phyloP scores from a whole-genome alignment of 768 basidiomycete species.

The Strobilomyces echinocephalus region DNA sequence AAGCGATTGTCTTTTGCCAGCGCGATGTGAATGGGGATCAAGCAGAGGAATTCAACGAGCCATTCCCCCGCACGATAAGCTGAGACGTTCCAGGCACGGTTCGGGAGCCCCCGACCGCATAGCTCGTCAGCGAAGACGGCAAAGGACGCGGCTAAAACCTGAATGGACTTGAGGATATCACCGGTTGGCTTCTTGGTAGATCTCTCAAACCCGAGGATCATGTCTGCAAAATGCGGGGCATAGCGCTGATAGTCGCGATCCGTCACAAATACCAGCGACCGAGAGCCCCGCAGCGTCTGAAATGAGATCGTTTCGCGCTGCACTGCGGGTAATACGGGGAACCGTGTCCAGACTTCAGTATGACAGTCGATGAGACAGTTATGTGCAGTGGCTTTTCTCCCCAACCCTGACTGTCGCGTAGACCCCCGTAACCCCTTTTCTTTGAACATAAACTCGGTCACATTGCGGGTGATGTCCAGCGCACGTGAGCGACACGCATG shows the following conservation, averaged over 20 bases:
- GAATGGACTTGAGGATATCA: conserved; percentile 37
- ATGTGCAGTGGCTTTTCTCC: conserved; percentile 28
- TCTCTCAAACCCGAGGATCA: conserved; percentile 45
- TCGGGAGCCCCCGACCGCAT: not conserved
- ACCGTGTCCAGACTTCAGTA: conserved; percentile 55
- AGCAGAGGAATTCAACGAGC: conserved; percentile 55
- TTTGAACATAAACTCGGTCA: conserved; percentile 53
- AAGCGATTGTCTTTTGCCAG: conserved; percentile 57
- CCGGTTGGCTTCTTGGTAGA: conserved; percentile 50
- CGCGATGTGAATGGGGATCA: conserved; percentile 63
- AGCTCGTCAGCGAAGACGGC: conserved; percentile 22
- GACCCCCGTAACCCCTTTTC: conserved; percentile 32
- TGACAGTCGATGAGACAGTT: conserved; percentile 54
- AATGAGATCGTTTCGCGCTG: conserved; percentile 40
- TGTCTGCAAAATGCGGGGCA: conserved; percentile 39
- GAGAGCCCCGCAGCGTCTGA: conserved; percentile 29
- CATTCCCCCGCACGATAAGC: conserved; percentile 51
- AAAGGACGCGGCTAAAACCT: conserved; percentile 31
- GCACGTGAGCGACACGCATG: conserved; percentile 38
- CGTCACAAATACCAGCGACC: conserved; percentile 42
- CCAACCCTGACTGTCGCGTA: conserved; percentile 2
- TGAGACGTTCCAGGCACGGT: conserved; percentile 31
- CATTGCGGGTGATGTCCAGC: conserved; percentile 50
- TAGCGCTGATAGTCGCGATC: conserved; percentile 34
- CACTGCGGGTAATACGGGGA: conserved; percentile 53